These are phyloP conservation scores for Cryptococcus sp. DNA, from an alignment of 1,284 basidiomycete species.

Conservation along the genomic window DNA sequence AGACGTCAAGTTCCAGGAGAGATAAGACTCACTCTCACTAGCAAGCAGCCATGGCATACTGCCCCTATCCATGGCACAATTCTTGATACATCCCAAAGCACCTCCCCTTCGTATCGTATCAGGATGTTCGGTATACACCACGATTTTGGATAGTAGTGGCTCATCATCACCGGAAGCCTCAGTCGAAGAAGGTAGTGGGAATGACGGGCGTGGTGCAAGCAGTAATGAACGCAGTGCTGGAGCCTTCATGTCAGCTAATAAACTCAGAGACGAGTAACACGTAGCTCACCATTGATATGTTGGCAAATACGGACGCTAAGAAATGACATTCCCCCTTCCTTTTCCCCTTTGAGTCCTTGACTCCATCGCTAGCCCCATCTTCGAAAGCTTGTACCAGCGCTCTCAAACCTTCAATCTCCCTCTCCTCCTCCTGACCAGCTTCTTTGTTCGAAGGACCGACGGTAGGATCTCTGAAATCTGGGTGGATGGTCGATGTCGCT, in stretches of 20 bases:
- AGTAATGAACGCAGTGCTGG: conserved; percentile 40
- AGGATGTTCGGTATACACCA: conserved; percentile 81
- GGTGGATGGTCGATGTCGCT: conserved; percentile 58
- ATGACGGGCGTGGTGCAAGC: conserved; percentile 41
- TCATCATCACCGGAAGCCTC: conserved; percentile 51
- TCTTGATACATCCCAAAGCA: conserved; percentile 75
- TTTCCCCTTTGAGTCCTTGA: conserved; percentile 50
- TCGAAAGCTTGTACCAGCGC: conserved; percentile 81
- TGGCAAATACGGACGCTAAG: conserved; percentile 85
- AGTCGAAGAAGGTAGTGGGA: conserved; percentile 35
- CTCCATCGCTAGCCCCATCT: conserved; percentile 60
- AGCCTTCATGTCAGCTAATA: conserved; percentile 16
- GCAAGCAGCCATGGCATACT: conserved; percentile 45
- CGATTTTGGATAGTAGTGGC: conserved; percentile 74
- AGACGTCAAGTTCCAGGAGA: not conserved
- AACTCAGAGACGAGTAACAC: not conserved
- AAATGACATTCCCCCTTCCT: conserved; percentile 79
- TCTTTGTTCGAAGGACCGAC: conserved; percentile 62
- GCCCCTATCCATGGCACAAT: conserved; percentile 45
- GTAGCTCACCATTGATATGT: conserved; percentile 68
- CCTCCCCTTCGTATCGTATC: conserved; percentile 81
- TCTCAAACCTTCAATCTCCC: conserved; percentile 63
- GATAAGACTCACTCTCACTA: conserved; percentile 30
- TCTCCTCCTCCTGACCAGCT: conserved; percentile 51
- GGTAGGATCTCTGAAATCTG: conserved; percentile 39